phyloP scores from a whole-genome alignment of 1,284 basidiomycete species.

The Hypsizygus ulmarius region DNA sequence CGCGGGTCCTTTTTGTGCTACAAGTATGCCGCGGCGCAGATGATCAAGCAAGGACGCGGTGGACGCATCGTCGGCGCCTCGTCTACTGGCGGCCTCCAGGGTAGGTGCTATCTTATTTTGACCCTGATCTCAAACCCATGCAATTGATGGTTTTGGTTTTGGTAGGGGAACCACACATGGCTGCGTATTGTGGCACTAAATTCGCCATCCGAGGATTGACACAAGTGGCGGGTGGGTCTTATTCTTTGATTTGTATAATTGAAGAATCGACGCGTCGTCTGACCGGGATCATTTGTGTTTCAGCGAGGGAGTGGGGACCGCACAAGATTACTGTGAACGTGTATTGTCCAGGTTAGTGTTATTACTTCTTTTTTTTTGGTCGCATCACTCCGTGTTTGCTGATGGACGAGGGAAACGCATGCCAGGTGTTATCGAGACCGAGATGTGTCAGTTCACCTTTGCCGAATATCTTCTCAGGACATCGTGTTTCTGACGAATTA shows the following conservation, averaged over 20 bases:
- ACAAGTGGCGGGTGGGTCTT: slow-evolving; percentile 21
- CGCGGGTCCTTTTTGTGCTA: slow-evolving; percentile 23
- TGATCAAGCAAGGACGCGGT: slow-evolving; percentile 24
- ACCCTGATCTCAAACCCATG: neutral
- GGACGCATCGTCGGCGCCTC: slow-evolving; percentile 25
- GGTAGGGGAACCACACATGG: slow-evolving; percentile 8
- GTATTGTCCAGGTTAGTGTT: slow-evolving; percentile 23
- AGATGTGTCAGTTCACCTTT: slow-evolving; percentile 5
- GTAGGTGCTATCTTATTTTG: neutral
- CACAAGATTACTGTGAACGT: slow-evolving; percentile 30
- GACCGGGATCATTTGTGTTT: neutral
- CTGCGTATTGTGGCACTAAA: slow-evolving; percentile 24
- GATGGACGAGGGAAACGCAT: too few relatives aligned
- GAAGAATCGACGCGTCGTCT: too few relatives aligned
- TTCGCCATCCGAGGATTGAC: slow-evolving; percentile 29
- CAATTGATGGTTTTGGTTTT: too few relatives aligned
- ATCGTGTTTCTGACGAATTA: neutral
- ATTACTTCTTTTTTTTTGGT: neutral
- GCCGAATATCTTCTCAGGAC: neutral
- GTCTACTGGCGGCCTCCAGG: slow-evolving; percentile 20
- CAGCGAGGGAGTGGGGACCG: slow-evolving; percentile 23
- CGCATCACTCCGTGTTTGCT: neutral
- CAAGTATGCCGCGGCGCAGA: slow-evolving; percentile 22
- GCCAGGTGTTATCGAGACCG: slow-evolving; percentile 5
- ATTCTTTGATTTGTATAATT: too few relatives aligned